Percentiles rank a stretch among this genome's conserved stretches.
Evolutionary conservation across 192 early-diverging fungal genomes (phyloP).

Genomic region (Umbelopsis sp.): DNA sequence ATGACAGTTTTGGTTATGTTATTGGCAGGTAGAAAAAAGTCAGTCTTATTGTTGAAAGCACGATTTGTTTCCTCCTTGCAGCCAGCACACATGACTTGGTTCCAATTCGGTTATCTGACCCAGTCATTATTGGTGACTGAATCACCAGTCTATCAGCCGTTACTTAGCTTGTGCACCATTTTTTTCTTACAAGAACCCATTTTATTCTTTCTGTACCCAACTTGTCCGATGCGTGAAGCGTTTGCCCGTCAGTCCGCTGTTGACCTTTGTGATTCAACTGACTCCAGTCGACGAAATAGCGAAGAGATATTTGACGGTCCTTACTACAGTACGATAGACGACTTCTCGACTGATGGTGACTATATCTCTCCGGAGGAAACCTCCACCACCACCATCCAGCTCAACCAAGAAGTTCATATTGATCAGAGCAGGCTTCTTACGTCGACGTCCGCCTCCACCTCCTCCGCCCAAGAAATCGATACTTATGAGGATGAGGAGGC

Average conservation of each 20-base stretch:
- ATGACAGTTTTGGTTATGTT: neutral
- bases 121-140: neutral
- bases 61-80: neutral
- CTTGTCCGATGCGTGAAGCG: neutral
- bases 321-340: slow-evolving; percentile 13
- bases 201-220: neutral
- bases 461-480: slow-evolving; percentile 6
- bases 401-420: slow-evolving; percentile 18
- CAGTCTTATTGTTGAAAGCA: neutral
- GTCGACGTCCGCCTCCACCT: slow-evolving; percentile 10
- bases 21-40: neutral
- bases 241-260: neutral
- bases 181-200: neutral
- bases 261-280: slow-evolving; percentile 9
- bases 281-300: neutral
- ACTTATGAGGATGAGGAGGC: neutral
- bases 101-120: neutral
- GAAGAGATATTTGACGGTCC: slow-evolving; percentile 8
- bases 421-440: slow-evolving; percentile 13
- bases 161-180: neutral
- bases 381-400: slow-evolving; percentile 2
- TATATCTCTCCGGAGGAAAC: slow-evolving; percentile 12
- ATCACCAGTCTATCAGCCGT: slow-evolving; percentile 14
- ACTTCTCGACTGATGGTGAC: slow-evolving; percentile 5
- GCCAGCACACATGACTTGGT: neutral